Conservation (phyloP, 805 yeast genomes). For the Candida qinlingensis region DNA sequence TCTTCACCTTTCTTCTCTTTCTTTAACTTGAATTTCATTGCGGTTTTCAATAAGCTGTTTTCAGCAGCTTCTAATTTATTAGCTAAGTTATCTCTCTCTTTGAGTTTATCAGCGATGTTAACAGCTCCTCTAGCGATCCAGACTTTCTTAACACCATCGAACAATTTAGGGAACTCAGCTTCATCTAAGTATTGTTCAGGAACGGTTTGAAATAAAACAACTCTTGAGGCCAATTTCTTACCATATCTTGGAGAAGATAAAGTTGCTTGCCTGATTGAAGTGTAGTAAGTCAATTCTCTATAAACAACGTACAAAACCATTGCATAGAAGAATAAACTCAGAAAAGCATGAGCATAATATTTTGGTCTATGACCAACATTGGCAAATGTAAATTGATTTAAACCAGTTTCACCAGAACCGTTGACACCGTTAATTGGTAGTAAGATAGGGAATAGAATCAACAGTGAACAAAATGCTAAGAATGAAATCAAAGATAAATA, state of each 20-base stretch:
- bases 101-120: constrained; percentile 49
- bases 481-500: constrained; percentile 56
- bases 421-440: constrained; percentile 79
- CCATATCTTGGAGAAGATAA: constrained; percentile 80
- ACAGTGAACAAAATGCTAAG: constrained; percentile 49
- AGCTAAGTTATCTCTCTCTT: constrained; percentile 56
- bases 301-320: constrained; percentile 65
- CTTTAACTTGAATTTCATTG: constrained; percentile 58
- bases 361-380: constrained; percentile 57
- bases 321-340: constrained; percentile 78
- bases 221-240: constrained; percentile 65
- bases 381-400: constrained; percentile 73
- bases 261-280: constrained; percentile 70
- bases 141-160: constrained; percentile 76
- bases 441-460: constrained; percentile 57
- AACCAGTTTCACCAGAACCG: constrained; percentile 58
- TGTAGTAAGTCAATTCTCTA: constrained; percentile 75
- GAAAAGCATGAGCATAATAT: constrained; percentile 81
- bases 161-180: constrained; percentile 64
- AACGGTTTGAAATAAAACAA: constrained; percentile 79
- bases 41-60: constrained; percentile 49
- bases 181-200: constrained; percentile 72
- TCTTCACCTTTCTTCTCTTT: constrained; percentile 58
- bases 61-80: constrained; percentile 63
- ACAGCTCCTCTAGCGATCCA: constrained; percentile 69